phyloP scores from a whole-genome alignment of 495 filamentous ascomycete species.

The Clavariopsis aquatica region DNA sequence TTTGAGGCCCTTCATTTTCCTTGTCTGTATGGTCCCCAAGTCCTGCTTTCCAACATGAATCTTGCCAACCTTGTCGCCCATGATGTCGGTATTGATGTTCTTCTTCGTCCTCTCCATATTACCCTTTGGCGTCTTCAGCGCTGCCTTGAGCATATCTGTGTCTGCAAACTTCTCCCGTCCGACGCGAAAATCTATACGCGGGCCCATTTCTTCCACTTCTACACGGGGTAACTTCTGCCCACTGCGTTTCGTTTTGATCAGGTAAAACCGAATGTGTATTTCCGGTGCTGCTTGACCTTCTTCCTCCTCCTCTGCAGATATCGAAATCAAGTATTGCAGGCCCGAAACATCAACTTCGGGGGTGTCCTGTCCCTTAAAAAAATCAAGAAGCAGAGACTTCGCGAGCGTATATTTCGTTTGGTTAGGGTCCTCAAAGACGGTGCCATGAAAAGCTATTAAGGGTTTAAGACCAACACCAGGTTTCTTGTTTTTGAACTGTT shows the following conservation, averaged over 20 bases:
- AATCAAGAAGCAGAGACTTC: conserved; percentile 85
- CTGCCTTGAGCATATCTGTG: conserved; percentile 78
- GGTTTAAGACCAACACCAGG: conserved; percentile 82
- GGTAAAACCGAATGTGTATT: conserved; percentile 81
- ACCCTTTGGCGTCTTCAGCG: conserved; percentile 78
- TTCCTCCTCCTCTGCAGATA: conserved; percentile 70
- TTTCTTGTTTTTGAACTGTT: conserved; percentile 80
- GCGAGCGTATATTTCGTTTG: conserved; percentile 73
- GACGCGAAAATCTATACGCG: conserved; percentile 88
- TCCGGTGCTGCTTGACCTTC: conserved; percentile 63
- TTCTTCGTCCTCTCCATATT: conserved; percentile 78
- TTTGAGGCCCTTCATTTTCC: conserved; percentile 99
- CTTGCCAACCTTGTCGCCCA: conserved; percentile 93
- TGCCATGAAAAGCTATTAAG: conserved; percentile 82
- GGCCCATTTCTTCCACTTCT: conserved; percentile 93
- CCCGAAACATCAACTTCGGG: conserved; percentile 89
- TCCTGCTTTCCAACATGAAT: conserved; percentile 94
- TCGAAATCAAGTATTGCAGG: conserved; percentile 80
- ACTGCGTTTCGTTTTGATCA: conserved; percentile 78
- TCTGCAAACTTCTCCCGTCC: conserved; percentile 79
- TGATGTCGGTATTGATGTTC: conserved; percentile 85
- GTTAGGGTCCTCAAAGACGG: conserved; percentile 74
- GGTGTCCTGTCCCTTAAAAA: conserved; percentile 78
- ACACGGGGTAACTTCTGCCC: conserved; percentile 85
- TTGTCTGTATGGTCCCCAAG: conserved; percentile 80